Base-by-base conservation (phyloP, 1,284 basidiomycete genomes). In the Leucoagaricus sp. region DNA sequence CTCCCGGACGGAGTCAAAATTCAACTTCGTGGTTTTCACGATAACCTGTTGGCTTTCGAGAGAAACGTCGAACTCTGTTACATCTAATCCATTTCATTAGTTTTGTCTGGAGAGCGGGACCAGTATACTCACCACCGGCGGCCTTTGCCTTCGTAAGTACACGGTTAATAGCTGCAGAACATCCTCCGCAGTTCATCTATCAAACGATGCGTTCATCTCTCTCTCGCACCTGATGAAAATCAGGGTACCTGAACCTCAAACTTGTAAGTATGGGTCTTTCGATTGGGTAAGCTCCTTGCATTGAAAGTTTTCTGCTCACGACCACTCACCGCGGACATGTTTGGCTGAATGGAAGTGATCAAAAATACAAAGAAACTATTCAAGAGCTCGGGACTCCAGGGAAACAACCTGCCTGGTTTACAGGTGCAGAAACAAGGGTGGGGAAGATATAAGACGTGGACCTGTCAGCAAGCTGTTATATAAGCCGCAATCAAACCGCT, bases 171-270 rank as follows among this genome's bases (percentile, higher is more conserved):
- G 93, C 93, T 19, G 87, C 85, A 28, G 90, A 92, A 75, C 92
- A 94, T 29, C 93, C 92, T 33, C 71, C 66, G 73, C 92, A 94
- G 33, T 87, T 84, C 92, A 94, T 94, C 87, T 92, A 49, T 13
- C 15, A 4, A 15, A 49, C 40, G 21, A 42, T 28, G 41, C 31
- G 49, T 26, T 50, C 23, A 42, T 9, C 21, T 21, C 15, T 33
- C 19, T 17, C 33, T 15, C n/a, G n/a, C 26, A 5, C 23, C 6
- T 19, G n/a, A 7, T 19, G 19, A n/a, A 15, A 28, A 21, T 34
- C 12, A n/a, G 41, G 59, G 15, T 59, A 79, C 82, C 77, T 82
- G 83, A 61, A 86, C 84, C 59, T 86, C 75, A 63, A 85, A 86
- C 64, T 82, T 77, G 72, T 85, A 86, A 19, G 67, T 78, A 57